Evolutionary conservation across 768 basidiomycete genomes (phyloP), one percentile per base, ranked within the genome.

Genomic region (Sistotremastrum niveocremeum): DNA sequence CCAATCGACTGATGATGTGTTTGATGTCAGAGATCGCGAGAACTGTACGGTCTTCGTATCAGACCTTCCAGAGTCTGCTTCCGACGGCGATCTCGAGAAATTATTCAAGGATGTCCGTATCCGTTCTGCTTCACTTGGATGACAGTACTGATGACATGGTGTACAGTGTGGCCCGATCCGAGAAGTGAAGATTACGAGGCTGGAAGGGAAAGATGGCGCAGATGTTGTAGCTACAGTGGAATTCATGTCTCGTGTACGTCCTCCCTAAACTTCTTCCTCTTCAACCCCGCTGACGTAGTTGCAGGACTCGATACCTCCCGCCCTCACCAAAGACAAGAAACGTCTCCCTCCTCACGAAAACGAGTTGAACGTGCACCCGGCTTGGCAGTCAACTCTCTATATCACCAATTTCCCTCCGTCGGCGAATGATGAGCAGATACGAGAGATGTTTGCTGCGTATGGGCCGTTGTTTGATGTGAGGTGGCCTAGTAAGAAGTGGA

Each of bases 401-500:
- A 79, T 95, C 44, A 93, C 95, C 11, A 99, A 98, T 65, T 98
- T 97, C 64, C 83, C 93, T 0, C 85, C 88, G 58, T 70, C 73
- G 11, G 70, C 74, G 9, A 90, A 95, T 56, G 93, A 98, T 60
- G 65, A 66, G 1, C 73, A 65, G 32, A 74, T 98, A 46, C 69
- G 90, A 29, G 65, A 77, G 39, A 60, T 95, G 8, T 95, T 99
- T 58, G 74, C 72, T 44, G 72, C 79, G 90, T 91, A 84, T 62
- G 95, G 95, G 7, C 74, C 72, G 4, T 74, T 99, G 45, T 86
- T 98, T 49, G 93, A 98, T 52, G 84, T 90, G 11, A 84, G 95
- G 33, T 98, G 94, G 94, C 95, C 95, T 4, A 93, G 89, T 64
- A 93, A 93, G 58, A 95, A 95, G 58, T 91, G 89, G 71, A 94